phyloP scores from a whole-genome alignment of 2,329 filamentous ascomycete species.

The Colletotrichum liriopes region DNA sequence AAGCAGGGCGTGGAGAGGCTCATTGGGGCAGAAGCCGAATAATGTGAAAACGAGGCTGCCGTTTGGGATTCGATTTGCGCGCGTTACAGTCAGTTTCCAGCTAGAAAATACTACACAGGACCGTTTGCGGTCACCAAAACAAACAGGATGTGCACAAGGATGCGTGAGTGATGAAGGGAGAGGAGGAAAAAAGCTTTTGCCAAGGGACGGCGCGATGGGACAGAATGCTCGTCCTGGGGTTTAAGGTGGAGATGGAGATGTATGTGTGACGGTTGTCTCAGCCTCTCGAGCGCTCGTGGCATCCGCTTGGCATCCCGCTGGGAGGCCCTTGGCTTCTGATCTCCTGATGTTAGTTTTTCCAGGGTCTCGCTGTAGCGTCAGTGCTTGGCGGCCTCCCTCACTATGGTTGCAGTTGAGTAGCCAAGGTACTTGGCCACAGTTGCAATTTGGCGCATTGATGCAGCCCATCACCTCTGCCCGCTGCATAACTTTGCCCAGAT shows the following conservation, averaged over 20 bases:
- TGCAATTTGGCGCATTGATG: constrained; percentile 20
- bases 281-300: constrained; percentile 13
- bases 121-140: not conserved
- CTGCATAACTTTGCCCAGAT: constrained; percentile 24
- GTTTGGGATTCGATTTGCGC: not conserved
- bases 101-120: not conserved
- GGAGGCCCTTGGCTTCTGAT: constrained; percentile 12
- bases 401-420: not conserved
- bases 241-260: not conserved
- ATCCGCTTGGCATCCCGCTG: constrained; percentile 21
- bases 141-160: constrained; percentile 10
- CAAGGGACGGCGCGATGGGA: constrained; percentile 31
- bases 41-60: not conserved
- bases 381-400: constrained; percentile 32
- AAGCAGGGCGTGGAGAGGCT: not conserved
- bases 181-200: constrained; percentile 41
- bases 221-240: not conserved
- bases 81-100: not conserved
- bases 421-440: not conserved
- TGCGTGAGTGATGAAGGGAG: not conserved
- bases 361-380: constrained; percentile 10
- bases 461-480: constrained; percentile 3
- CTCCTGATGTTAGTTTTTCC: not conserved
- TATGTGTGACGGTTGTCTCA: constrained; percentile 21
- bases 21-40: not conserved